Conservation (phyloP, 2,329 filamentous ascomycete genomes). For the Parastagonospora nodorum region DNA sequence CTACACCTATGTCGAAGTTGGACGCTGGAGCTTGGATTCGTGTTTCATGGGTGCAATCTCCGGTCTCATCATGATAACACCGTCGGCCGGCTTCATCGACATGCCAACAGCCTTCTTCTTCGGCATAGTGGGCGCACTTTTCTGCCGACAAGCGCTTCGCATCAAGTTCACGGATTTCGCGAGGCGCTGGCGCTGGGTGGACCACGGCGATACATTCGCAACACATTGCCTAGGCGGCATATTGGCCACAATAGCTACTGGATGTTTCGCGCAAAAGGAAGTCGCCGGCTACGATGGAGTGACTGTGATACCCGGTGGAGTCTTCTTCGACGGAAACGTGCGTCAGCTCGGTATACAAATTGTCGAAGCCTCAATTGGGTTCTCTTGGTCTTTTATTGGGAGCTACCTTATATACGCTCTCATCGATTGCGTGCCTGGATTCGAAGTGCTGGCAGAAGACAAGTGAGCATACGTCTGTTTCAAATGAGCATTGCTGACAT, state of each 20-base stretch:
- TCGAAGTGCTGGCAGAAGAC: slow-evolving; percentile 58
- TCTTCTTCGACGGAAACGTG: slow-evolving; percentile 59
- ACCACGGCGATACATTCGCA: slow-evolving; percentile 62
- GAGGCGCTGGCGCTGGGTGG: slow-evolving; percentile 56
- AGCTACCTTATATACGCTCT: slow-evolving; percentile 57
- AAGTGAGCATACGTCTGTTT: slow-evolving; percentile 50
- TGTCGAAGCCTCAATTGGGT: slow-evolving; percentile 57
- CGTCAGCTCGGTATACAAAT: slow-evolving; percentile 57
- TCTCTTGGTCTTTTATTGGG: slow-evolving; percentile 57
- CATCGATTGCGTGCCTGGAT: slow-evolving; percentile 59
- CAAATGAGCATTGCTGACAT: slow-evolving; percentile 6
- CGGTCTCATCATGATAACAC: slow-evolving; percentile 59
- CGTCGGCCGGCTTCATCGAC: slow-evolving; percentile 56
- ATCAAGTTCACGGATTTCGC: slow-evolving; percentile 60
- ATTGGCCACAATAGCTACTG: slow-evolving; percentile 57
- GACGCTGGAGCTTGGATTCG: slow-evolving; percentile 55
- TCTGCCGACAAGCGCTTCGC: slow-evolving; percentile 58
- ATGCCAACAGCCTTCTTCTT: slow-evolving; percentile 56
- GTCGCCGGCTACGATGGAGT: slow-evolving; percentile 60
- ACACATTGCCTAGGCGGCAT: slow-evolving; percentile 60
- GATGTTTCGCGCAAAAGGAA: slow-evolving; percentile 57
- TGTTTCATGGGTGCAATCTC: slow-evolving; percentile 61
- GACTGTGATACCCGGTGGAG: slow-evolving; percentile 56
- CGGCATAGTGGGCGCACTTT: slow-evolving; percentile 53
- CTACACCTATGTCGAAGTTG: slow-evolving; percentile 52